Conservation (phyloP, 805 yeast genomes). For the Candida tibetensis region DNA sequence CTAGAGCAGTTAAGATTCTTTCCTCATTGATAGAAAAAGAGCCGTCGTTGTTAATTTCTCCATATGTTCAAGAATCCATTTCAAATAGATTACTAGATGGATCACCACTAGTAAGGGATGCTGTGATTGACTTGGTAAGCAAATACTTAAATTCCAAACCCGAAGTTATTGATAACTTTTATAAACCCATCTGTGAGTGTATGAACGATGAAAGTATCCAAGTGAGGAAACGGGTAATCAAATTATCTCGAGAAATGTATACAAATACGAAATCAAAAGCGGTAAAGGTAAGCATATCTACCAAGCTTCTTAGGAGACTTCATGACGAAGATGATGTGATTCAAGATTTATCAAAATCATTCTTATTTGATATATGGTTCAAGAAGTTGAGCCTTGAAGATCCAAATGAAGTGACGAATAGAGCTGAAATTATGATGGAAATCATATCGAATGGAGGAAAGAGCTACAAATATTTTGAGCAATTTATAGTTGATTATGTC, state of each 20-base stretch:
- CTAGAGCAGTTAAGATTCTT: conserved; percentile 65
- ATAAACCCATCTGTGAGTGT: conserved; percentile 47
- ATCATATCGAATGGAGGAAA: conserved; percentile 37
- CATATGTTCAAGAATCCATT: conserved; percentile 52
- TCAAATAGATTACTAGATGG: conserved; percentile 51
- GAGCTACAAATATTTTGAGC: conserved; percentile 43
- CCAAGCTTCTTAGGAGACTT: conserved; percentile 50
- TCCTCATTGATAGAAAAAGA: conserved; percentile 54
- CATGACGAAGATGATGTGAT: conserved; percentile 68
- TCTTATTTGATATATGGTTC: conserved; percentile 29
- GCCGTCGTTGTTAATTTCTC: conserved; percentile 46
- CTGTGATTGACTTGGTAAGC: conserved; percentile 65
- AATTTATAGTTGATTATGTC: conserved; percentile 45
- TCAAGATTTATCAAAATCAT: conserved; percentile 38
- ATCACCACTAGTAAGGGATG: conserved; percentile 73
- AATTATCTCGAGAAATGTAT: conserved; percentile 50
- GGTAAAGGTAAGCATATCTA: conserved; percentile 43
- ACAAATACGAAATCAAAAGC: conserved; percentile 23
- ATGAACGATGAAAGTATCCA: conserved; percentile 58
- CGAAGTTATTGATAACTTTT: conserved; percentile 46
- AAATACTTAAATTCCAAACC: conserved; percentile 45
- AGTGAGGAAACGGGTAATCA: conserved; percentile 63
- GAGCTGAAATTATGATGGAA: conserved; percentile 35
- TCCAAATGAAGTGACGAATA: conserved; percentile 2
- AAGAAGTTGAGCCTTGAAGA: not conserved